Base-by-base conservation (phyloP, 23 red algal genomes). In the Pyropia haitanensis region DNA sequence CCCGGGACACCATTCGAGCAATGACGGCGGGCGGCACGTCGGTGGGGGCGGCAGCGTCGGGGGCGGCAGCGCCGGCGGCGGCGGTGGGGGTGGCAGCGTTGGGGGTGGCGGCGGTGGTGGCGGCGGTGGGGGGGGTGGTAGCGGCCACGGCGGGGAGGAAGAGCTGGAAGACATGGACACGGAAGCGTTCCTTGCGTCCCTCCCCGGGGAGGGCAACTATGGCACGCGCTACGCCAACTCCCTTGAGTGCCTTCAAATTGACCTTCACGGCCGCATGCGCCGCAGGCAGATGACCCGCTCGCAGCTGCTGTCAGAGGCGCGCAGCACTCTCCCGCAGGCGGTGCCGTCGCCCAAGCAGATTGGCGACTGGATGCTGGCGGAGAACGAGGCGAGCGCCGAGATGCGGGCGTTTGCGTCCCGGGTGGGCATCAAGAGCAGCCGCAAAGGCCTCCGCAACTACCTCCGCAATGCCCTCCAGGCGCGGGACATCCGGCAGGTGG, bases 401-500 rank as follows among this genome's bases (percentile, higher is more conserved):
- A 55, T 58, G 25, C 65, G 50, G 44, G 69, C 68, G 27, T 63
- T 62, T 31, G 51, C 74, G 49, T 55, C 51, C 23, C 55, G 71
- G 27, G 70, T 83, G 50, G 53, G 65, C 44, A 70, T 56, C 17
- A 75, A 69, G 70, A 56, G 39, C 4, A 72, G 51, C 14, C 63
- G 74, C 12, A 88, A 88, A 57, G 65, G 65, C 2, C 73, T 88
- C 21, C 61, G 73, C 24, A 65, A 88, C 33, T 88, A 79, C 49
- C 52, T 88, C n/a, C 65, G 71, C 30, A 83, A 78, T 27, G 65
- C 62, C 29, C 57, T 94, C 18, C 88, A 94, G 64, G 60, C 80
- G 31, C 88, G 88, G 18, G 88, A 94, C 62, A 85, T 94, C 25
- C 79, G 88, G 10, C 88, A 94, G 53, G 78, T 94, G 14, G 88